Conservation (phyloP, 1,284 basidiomycete genomes). For the Tremellales sp. region DNA sequence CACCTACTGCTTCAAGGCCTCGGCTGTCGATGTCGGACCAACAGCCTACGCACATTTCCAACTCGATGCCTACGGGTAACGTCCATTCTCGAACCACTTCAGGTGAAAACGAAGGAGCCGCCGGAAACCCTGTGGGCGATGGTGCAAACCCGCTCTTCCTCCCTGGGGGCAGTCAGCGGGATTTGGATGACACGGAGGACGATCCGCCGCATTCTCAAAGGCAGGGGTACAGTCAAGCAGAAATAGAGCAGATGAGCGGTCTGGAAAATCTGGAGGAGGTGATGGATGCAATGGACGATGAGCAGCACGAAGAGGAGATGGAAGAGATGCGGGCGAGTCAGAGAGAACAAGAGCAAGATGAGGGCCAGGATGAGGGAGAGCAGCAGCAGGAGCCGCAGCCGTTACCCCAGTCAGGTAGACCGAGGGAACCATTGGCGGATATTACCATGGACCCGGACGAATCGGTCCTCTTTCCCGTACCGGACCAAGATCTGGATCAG, state of each 20-base stretch:
- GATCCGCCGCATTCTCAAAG: too few relatives aligned
- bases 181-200: neutral
- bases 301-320: constrained; percentile 14
- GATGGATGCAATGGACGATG: constrained; percentile 23
- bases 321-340: constrained; percentile 9
- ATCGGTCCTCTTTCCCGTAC: too few relatives aligned
- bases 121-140: neutral
- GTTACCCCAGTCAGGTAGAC: too few relatives aligned
- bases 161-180: neutral
- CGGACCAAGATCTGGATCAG: too few relatives aligned
- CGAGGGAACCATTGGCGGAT: too few relatives aligned
- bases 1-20: neutral
- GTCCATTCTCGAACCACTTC: too few relatives aligned
- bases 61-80: neutral
- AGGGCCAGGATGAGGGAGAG: constrained; percentile 3
- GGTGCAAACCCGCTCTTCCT: neutral
- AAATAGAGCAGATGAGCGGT: neutral
- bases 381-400: too few relatives aligned
- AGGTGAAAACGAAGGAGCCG: neutral
- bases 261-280: neutral
- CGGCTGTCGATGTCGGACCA: neutral
- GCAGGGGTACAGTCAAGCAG: neutral
- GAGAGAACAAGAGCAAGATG: neutral
- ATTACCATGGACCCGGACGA: too few relatives aligned
- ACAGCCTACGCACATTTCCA: neutral